These are phyloP conservation scores for Penicillium polonicum DNA, from an alignment of 2,329 filamentous ascomycete species.

Conservation along the genomic window DNA sequence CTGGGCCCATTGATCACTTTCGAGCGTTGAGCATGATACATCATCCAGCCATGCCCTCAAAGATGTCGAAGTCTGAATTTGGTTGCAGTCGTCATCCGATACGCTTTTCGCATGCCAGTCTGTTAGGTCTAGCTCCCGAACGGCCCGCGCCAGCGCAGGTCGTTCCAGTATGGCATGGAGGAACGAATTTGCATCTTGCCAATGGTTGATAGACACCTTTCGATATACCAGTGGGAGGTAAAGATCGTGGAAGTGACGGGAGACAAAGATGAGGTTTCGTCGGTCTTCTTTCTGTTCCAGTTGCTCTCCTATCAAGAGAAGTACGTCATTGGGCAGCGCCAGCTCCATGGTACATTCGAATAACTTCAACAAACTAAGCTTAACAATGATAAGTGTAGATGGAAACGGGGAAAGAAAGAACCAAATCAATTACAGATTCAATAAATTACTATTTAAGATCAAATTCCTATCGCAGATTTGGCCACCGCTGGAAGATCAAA, in stretches of 20 bases:
- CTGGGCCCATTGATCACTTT: slow-evolving; percentile 24
- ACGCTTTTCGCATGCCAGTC: slow-evolving; percentile 18
- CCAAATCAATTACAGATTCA: neutral
- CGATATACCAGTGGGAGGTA: slow-evolving; percentile 29
- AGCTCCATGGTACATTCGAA: neutral
- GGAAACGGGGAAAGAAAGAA: neutral
- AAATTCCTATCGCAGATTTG: neutral
- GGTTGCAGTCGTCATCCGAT: slow-evolving; percentile 6
- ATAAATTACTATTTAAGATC: neutral
- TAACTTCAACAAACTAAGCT: neutral
- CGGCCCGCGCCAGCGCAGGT: slow-evolving; percentile 25
- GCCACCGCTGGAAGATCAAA: slow-evolving; percentile 8
- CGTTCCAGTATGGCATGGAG: slow-evolving; percentile 20
- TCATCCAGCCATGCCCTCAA: slow-evolving; percentile 9
- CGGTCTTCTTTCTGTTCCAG: slow-evolving; percentile 27
- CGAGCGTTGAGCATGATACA: slow-evolving; percentile 21
- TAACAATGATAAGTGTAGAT: neutral
- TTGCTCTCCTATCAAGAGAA: slow-evolving; percentile 30
- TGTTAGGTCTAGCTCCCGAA: slow-evolving; percentile 24
- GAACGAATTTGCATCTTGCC: slow-evolving; percentile 23
- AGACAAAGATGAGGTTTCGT: slow-evolving; percentile 29
- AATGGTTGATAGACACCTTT: slow-evolving; percentile 17
- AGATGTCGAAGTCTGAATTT: neutral
- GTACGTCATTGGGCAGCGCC: slow-evolving; percentile 30
- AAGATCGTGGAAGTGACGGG: slow-evolving; percentile 27